Conservation (phyloP, 2,329 filamentous ascomycete species). For the Colletotrichum sublineola region DNA sequence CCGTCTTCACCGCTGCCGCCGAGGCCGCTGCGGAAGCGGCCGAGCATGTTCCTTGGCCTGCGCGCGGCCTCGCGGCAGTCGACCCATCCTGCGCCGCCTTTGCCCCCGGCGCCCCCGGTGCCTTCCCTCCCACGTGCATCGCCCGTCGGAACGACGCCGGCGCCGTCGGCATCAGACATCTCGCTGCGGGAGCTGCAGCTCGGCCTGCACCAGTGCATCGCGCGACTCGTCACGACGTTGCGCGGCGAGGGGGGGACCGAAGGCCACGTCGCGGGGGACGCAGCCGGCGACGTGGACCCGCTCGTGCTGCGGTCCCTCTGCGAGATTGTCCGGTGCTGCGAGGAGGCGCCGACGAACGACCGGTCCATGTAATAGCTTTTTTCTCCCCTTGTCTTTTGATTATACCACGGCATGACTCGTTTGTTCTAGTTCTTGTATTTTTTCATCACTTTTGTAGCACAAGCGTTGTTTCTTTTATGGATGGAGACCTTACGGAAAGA, state of each 20-base stretch:
- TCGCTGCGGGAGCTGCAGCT: conserved; percentile 61
- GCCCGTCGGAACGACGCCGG: neutral
- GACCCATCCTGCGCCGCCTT: conserved; percentile 14
- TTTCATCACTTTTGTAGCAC: neutral
- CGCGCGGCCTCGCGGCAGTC: conserved; percentile 34
- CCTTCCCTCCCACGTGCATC: neutral
- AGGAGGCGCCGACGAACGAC: conserved; percentile 34
- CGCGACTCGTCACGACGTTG: conserved; percentile 64
- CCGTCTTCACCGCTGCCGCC: conserved; percentile 43
- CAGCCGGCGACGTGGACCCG: conserved; percentile 52
- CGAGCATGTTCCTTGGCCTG: conserved; percentile 34
- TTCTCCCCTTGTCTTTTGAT: neutral
- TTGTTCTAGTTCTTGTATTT: neutral
- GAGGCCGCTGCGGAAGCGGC: conserved; percentile 44
- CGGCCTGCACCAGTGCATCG: conserved; percentile 65
- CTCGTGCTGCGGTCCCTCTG: conserved; percentile 57
- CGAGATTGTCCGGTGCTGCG: conserved; percentile 55
- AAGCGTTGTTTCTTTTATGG: neutral
- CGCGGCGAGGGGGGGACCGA: conserved; percentile 33
- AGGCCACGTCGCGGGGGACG: conserved; percentile 24
- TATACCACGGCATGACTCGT: neutral
- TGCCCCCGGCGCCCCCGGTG: conserved; percentile 31
- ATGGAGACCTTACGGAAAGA: neutral
- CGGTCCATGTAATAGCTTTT: conserved; percentile 8
- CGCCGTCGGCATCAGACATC: conserved; percentile 45